Evolutionary conservation across 2,329 filamentous ascomycete species (phyloP), one percentile per base, ranked within the genome.

Genomic region (Venturia pyrina): DNA sequence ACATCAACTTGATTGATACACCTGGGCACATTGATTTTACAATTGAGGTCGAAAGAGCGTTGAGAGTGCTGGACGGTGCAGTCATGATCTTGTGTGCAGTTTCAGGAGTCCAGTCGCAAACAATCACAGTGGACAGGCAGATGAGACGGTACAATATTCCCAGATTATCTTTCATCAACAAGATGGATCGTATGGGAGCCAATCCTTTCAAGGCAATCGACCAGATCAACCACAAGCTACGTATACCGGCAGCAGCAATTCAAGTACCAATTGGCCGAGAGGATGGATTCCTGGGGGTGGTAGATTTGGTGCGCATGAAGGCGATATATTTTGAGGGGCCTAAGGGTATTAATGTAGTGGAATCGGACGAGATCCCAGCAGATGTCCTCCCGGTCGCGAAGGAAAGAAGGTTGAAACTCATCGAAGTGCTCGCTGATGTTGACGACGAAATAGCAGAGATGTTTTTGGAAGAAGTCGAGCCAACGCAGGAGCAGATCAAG

Each of bases 1-100:
- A 99, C 77, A 87, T 99, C 82, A 99, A 99, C 79, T 82, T 99
- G 82, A 99, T 99, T 75, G 95, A 99, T 77, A 99, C 95, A 0
- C 95, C 95, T 3, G 95, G 95, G 56, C 95, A 99, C 79, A 98
- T 99, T 74, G 95, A 99, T 77, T 99, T 99, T 75, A 99, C 95
- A 17, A 98, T 99, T 70, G 95, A 99, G 79, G 95, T 99, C 60
- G 95, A 99, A 82, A 86, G 95, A 76, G 95, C 95, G 66, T 81
- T 99, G 75, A 87, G 95, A 76, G 95, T 99, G 67, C 84, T 99
- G 53, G 95, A 99, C 74, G 95, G 95, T 69, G 95, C 95, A 66
- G 92, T 97, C 75, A 96, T 99, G 93, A 96, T 99, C 77, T 83
- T 99, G 66, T 99, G 95, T 76, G 95, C 95, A 68, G 95, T 98